These are phyloP conservation scores for Pyrus communis DNA, from an alignment of 306 rosid genomes.

Conservation along the genomic window DNA sequence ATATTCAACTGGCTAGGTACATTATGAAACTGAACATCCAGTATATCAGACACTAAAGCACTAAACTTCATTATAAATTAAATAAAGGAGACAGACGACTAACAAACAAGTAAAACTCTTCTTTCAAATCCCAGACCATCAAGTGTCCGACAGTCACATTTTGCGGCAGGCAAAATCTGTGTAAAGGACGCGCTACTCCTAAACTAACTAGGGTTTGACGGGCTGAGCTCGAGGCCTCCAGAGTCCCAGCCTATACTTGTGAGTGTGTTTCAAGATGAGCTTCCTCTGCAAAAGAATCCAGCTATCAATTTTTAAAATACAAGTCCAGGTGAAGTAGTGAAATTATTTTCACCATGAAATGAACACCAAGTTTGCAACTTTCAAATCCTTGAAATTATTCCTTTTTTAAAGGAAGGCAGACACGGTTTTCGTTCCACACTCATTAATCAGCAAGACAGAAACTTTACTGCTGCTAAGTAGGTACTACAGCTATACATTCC, in stretches of 20 bases:
- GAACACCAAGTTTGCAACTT: too few species aligned
- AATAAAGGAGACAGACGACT: constrained; percentile 2
- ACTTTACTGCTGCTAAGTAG: too few species aligned
- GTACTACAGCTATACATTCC: too few species aligned
- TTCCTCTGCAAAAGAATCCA: constrained; percentile 60
- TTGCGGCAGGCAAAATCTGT: neutral
- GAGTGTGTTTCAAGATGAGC: constrained; percentile 65
- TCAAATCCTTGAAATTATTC: too few species aligned
- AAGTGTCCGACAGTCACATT: neutral
- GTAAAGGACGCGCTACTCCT: neutral
- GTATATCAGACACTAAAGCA: too few species aligned
- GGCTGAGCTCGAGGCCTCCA: constrained; percentile 71
- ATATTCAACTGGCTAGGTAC: too few species aligned
- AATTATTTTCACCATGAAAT: neutral
- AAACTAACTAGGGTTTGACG: constrained; percentile 34
- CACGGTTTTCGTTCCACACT: too few species aligned
- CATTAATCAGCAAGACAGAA: too few species aligned
- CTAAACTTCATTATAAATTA: too few species aligned
- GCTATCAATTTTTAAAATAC: neutral
- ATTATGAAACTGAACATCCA: too few species aligned
- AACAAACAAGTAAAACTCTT: neutral
- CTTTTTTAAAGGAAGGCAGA: too few species aligned
- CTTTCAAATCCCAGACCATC: constrained; percentile 5
- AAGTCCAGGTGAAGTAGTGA: neutral
- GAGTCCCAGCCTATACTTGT: constrained; percentile 80